phyloP scores from a whole-genome alignment of 2,329 filamentous ascomycete genomes.

The Exophiala alcalophila region DNA sequence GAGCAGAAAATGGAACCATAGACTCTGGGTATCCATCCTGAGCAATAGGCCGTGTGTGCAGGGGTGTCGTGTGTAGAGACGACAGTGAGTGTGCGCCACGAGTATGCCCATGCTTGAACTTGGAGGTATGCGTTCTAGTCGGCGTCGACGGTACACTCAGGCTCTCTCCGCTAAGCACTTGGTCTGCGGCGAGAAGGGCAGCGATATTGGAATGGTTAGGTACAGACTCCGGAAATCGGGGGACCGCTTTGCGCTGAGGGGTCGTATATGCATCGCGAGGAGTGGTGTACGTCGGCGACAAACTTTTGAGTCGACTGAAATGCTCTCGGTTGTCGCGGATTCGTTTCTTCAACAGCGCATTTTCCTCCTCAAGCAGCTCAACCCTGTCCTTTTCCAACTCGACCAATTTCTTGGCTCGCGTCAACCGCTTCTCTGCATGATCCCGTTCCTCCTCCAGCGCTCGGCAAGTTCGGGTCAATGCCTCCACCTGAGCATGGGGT shows the following conservation, averaged over 20 bases:
- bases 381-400: constrained; percentile 74
- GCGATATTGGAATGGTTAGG: constrained; percentile 58
- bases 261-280: constrained; percentile 52
- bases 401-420: constrained; percentile 73
- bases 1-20: constrained; percentile 31
- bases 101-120: constrained; percentile 60
- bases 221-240: constrained; percentile 41
- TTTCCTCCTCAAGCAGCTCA: constrained; percentile 68
- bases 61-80: constrained; percentile 75
- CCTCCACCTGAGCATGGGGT: constrained; percentile 58
- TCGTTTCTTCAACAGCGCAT: constrained; percentile 71
- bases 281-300: constrained; percentile 59
- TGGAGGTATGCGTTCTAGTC: constrained; percentile 47
- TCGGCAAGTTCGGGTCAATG: constrained; percentile 59
- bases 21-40: constrained; percentile 38
- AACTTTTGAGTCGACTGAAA: constrained; percentile 61
- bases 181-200: constrained; percentile 68
- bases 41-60: constrained; percentile 51
- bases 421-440: constrained; percentile 61
- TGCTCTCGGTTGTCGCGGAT: constrained; percentile 89
- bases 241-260: constrained; percentile 41
- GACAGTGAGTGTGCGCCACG: constrained; percentile 80
- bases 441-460: constrained; percentile 58
- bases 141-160: constrained; percentile 73
- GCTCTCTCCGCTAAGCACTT: constrained; percentile 75